Evolutionary conservation across 257 asterid genomes (phyloP).

Genomic region (Penstemon eatonii): DNA sequence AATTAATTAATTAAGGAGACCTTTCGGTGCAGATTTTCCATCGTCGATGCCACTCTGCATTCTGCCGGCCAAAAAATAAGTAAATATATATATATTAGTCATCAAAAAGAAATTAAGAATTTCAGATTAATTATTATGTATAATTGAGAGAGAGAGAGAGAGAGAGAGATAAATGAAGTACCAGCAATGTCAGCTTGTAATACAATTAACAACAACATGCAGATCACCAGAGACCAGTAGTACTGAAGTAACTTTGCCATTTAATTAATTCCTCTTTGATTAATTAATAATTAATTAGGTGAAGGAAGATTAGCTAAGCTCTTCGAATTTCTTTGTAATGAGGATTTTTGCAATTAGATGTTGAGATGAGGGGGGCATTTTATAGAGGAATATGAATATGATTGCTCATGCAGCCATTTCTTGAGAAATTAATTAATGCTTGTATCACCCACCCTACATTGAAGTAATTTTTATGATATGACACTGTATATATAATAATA

Average conservation of each 20-base stretch:
- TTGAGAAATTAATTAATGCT: background rate
- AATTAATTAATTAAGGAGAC: conserved; percentile 16
- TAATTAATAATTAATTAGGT: background rate
- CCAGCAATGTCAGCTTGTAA: conserved; percentile 30
- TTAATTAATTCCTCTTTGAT: background rate
- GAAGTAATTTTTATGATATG: conserved; percentile 22
- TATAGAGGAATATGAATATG: conserved; percentile 34
- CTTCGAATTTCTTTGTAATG: background rate
- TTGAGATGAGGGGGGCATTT: conserved; percentile 20
- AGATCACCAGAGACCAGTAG: conserved; percentile 23
- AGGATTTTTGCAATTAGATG: background rate
- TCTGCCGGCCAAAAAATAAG: conserved; percentile 32
- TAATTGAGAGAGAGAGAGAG: conserved; percentile 6
- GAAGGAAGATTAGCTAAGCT: background rate
- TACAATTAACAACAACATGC: conserved; percentile 18
- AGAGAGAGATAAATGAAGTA: conserved; percentile 26
- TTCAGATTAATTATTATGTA: no score
- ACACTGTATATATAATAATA: conserved; percentile 15
- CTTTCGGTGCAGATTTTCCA: conserved; percentile 33
- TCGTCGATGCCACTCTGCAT: conserved; percentile 35
- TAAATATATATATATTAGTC: background rate
- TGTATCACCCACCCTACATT: background rate
- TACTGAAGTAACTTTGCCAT: conserved; percentile 25
- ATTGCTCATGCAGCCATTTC: conserved; percentile 39
- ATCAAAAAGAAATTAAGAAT: background rate